Base-by-base conservation (phyloP, 2,329 filamentous ascomycete genomes). In the Zasmidium angulare region DNA sequence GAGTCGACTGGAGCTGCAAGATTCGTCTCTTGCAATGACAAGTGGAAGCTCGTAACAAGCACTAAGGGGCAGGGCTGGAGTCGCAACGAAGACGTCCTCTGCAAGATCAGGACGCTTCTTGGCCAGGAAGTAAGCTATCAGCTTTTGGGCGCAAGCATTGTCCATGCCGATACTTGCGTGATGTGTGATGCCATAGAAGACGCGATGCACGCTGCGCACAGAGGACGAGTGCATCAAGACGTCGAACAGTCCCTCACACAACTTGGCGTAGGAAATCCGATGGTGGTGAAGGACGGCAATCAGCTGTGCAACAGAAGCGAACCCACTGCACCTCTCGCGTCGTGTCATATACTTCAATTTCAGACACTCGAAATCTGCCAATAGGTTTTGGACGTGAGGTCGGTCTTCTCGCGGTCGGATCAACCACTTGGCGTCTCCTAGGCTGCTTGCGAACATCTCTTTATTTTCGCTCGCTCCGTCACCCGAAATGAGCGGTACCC, bases 51-150 rank as follows among this genome's bases (percentile, higher is more conserved):
- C 60, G 19, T 58, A 59, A 55, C 56, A 63, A 2, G 54, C 29
- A 10, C 62, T 60, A n/a, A 67, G 51, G 21, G 65, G 61, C 3
- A 70, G 29, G 10, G 55, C 57, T 11, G 61, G 55, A 12, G 58
- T 17, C 12, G 54, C 29, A 2, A 49, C 46, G 52, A 71, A 71
- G 26, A 70, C 46, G 12, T 50, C n/a, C 17, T 59, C 50, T 3
- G 70, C 70, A 24, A 52, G 60, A 9, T 50, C 17, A 2, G 51
- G 26, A 11, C 56, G 43, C 2, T 46, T 22, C 2, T 46, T 47
- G 2, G 56, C 24, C n/a, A 66, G 21, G 47, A 69, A 67, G 58
- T 65, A 55, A 11, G 56, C 24, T n/a, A 71, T 60, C 2, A 69
- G 20, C 4, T 50, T 19, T 17, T 56, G 36, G 10, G 62, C 66